Evolutionary conservation across 768 basidiomycete genomes (phyloP).

Genomic region (Auricularia sp.): DNA sequence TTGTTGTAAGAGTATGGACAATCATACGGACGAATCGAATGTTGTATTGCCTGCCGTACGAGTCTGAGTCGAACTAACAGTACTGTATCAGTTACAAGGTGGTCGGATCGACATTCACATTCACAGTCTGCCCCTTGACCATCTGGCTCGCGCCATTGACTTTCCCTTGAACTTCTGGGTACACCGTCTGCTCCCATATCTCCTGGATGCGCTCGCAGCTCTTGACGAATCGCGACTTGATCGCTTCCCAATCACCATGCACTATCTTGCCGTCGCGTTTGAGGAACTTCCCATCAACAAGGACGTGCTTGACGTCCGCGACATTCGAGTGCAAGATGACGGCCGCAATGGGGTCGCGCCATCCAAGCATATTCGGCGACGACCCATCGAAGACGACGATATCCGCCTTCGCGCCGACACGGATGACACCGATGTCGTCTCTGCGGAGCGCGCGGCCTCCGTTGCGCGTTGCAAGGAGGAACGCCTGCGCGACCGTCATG

Average conservation of each 20-base stretch:
- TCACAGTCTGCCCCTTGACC: background rate
- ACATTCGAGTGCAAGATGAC: background rate
- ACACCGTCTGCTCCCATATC: background rate
- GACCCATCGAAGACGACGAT: background rate
- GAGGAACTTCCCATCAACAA: background rate
- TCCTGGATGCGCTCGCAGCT: background rate
- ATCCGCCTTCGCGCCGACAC: background rate
- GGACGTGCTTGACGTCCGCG: background rate
- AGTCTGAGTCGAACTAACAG: too few species aligned
- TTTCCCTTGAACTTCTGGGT: background rate
- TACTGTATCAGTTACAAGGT: too few species aligned
- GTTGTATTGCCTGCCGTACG: too few species aligned
- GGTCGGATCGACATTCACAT: background rate
- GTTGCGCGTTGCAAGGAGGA: background rate
- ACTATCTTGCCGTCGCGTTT: background rate
- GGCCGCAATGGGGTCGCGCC: background rate
- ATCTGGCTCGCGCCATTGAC: background rate
- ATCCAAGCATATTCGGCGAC: background rate
- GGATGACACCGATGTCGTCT: background rate
- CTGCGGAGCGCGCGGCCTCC: background rate
- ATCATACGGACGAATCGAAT: too few species aligned
- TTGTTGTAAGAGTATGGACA: too few species aligned
- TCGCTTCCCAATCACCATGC: background rate
- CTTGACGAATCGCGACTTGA: background rate
- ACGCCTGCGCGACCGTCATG: background rate